A percentile compares a stretch with the other conserved stretches of the same genome.
These are phyloP conservation scores for Zygoascus flipseniorum DNA, from an alignment of 805 yeast species.

Conservation along the genomic window DNA sequence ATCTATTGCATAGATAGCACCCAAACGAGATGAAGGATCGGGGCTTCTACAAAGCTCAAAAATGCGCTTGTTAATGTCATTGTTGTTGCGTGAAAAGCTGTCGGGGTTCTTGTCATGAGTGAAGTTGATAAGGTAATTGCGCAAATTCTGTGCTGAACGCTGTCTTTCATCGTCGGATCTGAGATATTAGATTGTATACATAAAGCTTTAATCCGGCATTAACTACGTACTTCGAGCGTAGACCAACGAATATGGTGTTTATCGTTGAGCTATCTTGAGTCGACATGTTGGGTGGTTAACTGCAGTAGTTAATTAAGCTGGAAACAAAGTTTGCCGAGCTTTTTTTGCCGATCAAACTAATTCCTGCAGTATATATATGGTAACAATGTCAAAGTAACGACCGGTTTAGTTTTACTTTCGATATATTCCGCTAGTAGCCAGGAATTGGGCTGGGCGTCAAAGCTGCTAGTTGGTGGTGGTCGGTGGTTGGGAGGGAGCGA, in stretches of 20 bases:
- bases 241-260: slow-evolving; percentile 5
- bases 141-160: slow-evolving; percentile 60
- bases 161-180: slow-evolving; percentile 23
- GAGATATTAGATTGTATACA: not conserved
- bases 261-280: not conserved
- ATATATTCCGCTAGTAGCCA: too few relatives aligned
- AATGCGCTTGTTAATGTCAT: slow-evolving; percentile 77
- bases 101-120: slow-evolving; percentile 79
- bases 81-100: slow-evolving; percentile 71
- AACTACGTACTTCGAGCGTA: slow-evolving; percentile 7
- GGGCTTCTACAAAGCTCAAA: slow-evolving; percentile 76
- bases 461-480: too few relatives aligned
- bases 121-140: slow-evolving; percentile 58
- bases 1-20: slow-evolving; percentile 88
- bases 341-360: too few relatives aligned
- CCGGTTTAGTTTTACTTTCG: too few relatives aligned
- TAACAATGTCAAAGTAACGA: too few relatives aligned
- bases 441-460: too few relatives aligned
- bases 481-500: too few relatives aligned
- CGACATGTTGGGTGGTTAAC: not conserved
- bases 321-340: too few relatives aligned
- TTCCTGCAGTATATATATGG: too few relatives aligned
- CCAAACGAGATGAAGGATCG: slow-evolving; percentile 65
- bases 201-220: not conserved
- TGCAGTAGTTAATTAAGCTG: too few relatives aligned